These are phyloP conservation scores for Diaporthe helianthi DNA, from an alignment of 2,329 filamentous ascomycete species.

Conservation along the genomic window DNA sequence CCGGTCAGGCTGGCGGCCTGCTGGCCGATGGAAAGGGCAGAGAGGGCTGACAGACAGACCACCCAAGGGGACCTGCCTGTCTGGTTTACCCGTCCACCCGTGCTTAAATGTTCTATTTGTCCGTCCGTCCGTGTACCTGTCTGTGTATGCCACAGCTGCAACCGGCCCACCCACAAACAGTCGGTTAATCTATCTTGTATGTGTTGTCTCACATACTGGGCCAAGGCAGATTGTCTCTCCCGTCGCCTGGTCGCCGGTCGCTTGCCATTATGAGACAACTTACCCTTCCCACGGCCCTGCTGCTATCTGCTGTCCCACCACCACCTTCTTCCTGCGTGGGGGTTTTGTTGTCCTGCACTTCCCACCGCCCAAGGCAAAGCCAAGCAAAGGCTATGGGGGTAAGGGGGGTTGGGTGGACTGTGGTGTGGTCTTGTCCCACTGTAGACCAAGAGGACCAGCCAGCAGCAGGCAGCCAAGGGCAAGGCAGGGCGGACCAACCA, in stretches of 20 bases:
- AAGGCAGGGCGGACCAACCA: not conserved
- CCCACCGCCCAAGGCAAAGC: slow-evolving; percentile 2
- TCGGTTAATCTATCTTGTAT: not conserved
- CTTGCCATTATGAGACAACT: slow-evolving; percentile 11
- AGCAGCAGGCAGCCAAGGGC: not conserved
- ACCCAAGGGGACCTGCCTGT: not conserved
- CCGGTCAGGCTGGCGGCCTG: not conserved
- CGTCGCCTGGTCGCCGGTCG: not conserved
- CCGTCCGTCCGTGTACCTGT: not conserved
- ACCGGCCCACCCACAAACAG: slow-evolving; percentile 1
- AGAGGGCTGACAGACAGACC: not conserved
- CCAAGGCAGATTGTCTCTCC: slow-evolving; percentile 9
- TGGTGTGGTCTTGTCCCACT: not conserved
- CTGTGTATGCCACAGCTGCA: slow-evolving; percentile 3
- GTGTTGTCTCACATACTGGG: slow-evolving; percentile 2
- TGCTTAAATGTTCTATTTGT: not conserved
- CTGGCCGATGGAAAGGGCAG: not conserved
- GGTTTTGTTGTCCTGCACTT: not conserved
- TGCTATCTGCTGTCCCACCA: slow-evolving; percentile 20
- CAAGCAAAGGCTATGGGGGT: slow-evolving; percentile 10
- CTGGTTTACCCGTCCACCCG: not conserved
- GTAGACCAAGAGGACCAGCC: not conserved
- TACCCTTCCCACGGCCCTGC: slow-evolving; percentile 21
- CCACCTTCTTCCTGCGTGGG: slow-evolving; percentile 1
- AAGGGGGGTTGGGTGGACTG: slow-evolving; percentile 2